phyloP scores from a whole-genome alignment of 1,284 basidiomycete genomes.

The Exobasidium rhododendri region DNA sequence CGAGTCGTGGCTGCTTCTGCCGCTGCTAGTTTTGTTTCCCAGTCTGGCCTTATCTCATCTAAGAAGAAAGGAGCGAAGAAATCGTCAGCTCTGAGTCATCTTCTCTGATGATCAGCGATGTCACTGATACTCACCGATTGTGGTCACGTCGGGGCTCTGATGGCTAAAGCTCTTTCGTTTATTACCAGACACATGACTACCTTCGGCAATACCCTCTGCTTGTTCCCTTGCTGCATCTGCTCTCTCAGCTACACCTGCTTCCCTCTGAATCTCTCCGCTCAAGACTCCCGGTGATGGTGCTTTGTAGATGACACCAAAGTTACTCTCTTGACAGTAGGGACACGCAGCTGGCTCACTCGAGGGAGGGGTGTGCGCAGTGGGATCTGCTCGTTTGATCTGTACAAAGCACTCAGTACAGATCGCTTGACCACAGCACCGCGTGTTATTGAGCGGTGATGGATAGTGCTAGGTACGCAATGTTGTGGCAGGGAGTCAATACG shows the following conservation, averaged over 20 bases:
- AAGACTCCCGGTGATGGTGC: conserved; percentile 61
- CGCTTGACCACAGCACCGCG: conserved; percentile 93
- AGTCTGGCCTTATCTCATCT: conserved; percentile 51
- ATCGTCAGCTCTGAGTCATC: conserved; percentile 1
- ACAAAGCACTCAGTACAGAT: conserved; percentile 99
- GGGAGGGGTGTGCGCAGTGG: conserved; percentile 55
- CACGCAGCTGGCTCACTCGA: conserved; percentile 67
- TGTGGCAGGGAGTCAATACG: background rate
- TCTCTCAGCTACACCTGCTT: conserved; percentile 11
- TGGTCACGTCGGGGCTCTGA: conserved; percentile 42
- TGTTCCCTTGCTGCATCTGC: conserved; percentile 16
- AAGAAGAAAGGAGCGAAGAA: background rate
- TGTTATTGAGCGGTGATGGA: conserved; percentile 68
- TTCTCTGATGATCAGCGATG: background rate
- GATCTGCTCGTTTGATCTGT: conserved; percentile 94
- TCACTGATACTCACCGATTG: conserved; percentile 20
- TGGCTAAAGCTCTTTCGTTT: conserved; percentile 34
- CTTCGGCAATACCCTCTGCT: conserved; percentile 10
- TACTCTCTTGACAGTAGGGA: conserved; percentile 93
- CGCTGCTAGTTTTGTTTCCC: conserved; percentile 40
- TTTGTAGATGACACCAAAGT: conserved; percentile 89
- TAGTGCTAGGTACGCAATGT: conserved; percentile 27
- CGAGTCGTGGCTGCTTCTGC: conserved; percentile 43
- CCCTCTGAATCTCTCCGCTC: conserved; percentile 1
- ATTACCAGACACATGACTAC: background rate